Conservation (phyloP, 2,329 filamentous ascomycete species). For the Lachnellula hyalina region DNA sequence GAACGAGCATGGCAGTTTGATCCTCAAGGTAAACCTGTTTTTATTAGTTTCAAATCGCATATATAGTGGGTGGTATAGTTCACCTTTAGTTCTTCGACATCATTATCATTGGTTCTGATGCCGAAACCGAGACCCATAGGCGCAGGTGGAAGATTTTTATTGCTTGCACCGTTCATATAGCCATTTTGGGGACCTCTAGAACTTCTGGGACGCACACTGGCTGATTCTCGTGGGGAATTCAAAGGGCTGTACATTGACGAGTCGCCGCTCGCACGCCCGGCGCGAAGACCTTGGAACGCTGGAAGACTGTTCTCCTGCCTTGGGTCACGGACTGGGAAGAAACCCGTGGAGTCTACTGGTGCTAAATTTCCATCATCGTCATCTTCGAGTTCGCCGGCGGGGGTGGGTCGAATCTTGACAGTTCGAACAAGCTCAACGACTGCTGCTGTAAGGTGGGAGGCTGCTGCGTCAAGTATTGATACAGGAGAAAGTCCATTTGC, state of each 20-base stretch:
- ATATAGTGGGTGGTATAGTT: slow-evolving; percentile 16
- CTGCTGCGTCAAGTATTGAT: slow-evolving; percentile 88
- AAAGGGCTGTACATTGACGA: slow-evolving; percentile 73
- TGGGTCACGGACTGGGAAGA: slow-evolving; percentile 52
- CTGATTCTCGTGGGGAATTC: slow-evolving; percentile 60
- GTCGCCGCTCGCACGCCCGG: slow-evolving; percentile 54
- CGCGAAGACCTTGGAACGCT: slow-evolving; percentile 54
- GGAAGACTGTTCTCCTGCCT: slow-evolving; percentile 35
- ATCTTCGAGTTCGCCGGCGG: slow-evolving; percentile 69
- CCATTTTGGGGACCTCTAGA: slow-evolving; percentile 24
- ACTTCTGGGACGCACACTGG: slow-evolving; percentile 30
- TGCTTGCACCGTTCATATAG: slow-evolving; percentile 26
- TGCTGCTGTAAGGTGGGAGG: slow-evolving; percentile 80
- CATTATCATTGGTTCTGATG: slow-evolving; percentile 37
- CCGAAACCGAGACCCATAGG: slow-evolving; percentile 37
- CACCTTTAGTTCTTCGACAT: slow-evolving; percentile 58
- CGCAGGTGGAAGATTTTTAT: slow-evolving; percentile 22
- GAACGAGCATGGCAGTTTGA: slow-evolving; percentile 72
- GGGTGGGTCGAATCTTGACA: slow-evolving; percentile 77
- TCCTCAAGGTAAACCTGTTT: slow-evolving; percentile 71
- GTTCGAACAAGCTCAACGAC: slow-evolving; percentile 79
- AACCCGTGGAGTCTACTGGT: slow-evolving; percentile 62
- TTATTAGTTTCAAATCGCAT: slow-evolving; percentile 17
- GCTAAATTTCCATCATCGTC: slow-evolving; percentile 66
- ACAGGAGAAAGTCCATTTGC: slow-evolving; percentile 84